These are phyloP conservation scores for Ensete ventricosum DNA, from an alignment of 176 grass and related monocot species.

Conservation along the genomic window DNA sequence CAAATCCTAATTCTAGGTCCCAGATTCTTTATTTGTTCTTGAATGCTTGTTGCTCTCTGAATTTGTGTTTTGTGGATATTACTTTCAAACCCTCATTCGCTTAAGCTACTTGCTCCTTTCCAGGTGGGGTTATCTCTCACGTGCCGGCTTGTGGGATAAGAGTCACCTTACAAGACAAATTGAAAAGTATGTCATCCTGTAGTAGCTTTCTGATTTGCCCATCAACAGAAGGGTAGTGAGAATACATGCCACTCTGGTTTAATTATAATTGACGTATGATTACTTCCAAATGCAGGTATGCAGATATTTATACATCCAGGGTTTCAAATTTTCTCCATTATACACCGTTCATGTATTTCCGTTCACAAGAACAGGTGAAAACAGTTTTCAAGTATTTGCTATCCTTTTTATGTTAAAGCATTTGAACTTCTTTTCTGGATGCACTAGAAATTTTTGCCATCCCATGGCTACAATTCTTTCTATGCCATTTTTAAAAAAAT, in stretches of 20 bases:
- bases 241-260: not conserved
- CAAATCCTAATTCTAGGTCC: no score
- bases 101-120: slow-evolving; percentile 17
- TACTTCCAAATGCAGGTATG: slow-evolving; percentile 53
- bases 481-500: no score
- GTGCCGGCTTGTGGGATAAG: slow-evolving; percentile 96
- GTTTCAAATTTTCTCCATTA: slow-evolving; percentile 98
- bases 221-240: not conserved
- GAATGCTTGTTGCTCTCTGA: no score
- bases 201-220: slow-evolving; percentile 3
- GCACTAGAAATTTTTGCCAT: no score
- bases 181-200: slow-evolving; percentile 56
- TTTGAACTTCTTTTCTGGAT: no score
- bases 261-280: slow-evolving; percentile 2
- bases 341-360: slow-evolving; percentile 98
- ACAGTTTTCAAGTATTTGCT: not conserved
- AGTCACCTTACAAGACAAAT: slow-evolving; percentile 92
- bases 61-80: no score
- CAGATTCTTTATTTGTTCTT: no score
- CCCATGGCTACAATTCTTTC: no score
- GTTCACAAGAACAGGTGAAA: slow-evolving; percentile 82
- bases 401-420: not conserved
- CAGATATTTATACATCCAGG: slow-evolving; percentile 94
- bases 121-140: slow-evolving; percentile 95
- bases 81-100: not conserved